Conservation (phyloP, 495 filamentous ascomycete species). For the Hyaloscypha hepaticicola region DNA sequence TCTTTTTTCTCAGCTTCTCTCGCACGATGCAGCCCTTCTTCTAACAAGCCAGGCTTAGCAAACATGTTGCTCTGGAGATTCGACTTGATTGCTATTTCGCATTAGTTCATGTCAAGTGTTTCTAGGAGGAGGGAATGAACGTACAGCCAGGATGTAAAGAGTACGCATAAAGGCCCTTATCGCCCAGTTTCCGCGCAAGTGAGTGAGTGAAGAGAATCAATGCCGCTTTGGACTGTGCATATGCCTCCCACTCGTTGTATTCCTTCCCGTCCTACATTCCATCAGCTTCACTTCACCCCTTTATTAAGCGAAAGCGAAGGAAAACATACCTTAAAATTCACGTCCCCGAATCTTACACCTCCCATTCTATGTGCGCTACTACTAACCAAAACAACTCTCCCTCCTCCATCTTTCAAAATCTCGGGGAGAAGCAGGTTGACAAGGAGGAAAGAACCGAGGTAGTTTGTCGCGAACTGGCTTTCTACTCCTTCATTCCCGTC, state of each 20-base stretch:
- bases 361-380: conserved; percentile 42
- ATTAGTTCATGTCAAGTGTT: conserved; percentile 19
- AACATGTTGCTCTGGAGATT: conserved; percentile 9
- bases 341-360: conserved; percentile 50
- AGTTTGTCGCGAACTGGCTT: conserved; percentile 51
- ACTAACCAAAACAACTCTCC: conserved; percentile 39
- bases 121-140: background rate
- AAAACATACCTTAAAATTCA: conserved; percentile 46
- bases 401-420: conserved; percentile 6
- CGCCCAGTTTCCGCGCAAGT: conserved; percentile 37
- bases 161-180: conserved; percentile 10
- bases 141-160: conserved; percentile 26
- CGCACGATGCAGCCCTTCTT: background rate
- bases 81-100: conserved; percentile 5
- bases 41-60: background rate
- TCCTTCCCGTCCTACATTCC: conserved; percentile 39
- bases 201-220: conserved; percentile 55
- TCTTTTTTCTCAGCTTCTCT: background rate
- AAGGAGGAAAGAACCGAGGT: conserved; percentile 49
- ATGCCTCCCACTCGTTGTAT: conserved; percentile 47
- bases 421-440: conserved; percentile 40
- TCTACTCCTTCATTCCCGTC: conserved; percentile 39
- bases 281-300: conserved; percentile 22
- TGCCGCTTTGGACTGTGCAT: conserved; percentile 58
- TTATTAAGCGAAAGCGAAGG: background rate